These are phyloP conservation scores for Penicillium sp. DNA, from an alignment of 2,329 filamentous ascomycete genomes.

Conservation along the genomic window DNA sequence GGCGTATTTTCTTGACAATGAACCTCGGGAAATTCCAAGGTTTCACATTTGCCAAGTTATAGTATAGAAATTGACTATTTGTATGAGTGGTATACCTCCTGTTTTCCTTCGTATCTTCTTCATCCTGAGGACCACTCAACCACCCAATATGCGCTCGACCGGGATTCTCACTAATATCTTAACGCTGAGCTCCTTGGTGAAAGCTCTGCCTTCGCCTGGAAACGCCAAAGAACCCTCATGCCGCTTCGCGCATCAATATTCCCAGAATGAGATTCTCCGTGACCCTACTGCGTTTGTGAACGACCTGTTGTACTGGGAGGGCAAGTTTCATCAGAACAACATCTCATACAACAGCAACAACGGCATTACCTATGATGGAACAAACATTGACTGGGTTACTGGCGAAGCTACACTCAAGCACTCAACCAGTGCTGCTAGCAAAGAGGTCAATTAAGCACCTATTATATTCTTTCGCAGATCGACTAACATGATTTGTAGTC, in stretches of 20 bases:
- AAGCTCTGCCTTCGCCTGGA: not conserved
- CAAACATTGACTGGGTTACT: constrained; percentile 36
- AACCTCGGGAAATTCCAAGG: not conserved
- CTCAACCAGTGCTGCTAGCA: constrained; percentile 38
- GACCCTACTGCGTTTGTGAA: constrained; percentile 27
- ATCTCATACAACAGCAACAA: constrained; percentile 46
- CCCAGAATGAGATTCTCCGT: constrained; percentile 4
- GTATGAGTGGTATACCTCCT: not conserved
- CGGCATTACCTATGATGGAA: constrained; percentile 43
- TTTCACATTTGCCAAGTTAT: not conserved
- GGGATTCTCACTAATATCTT: not conserved
- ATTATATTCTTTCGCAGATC: not conserved
- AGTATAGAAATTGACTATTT: not conserved
- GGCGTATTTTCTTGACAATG: not conserved
- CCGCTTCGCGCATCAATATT: constrained; percentile 10
- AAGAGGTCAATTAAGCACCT: constrained; percentile 29
- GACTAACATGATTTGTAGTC: constrained; percentile 28
- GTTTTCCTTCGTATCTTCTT: too few relatives aligned
- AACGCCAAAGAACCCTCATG: constrained; percentile 2
- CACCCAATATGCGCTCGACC: not conserved
- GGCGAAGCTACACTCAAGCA: constrained; percentile 38
- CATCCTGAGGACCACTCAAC: too few relatives aligned
- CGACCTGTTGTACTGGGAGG: constrained; percentile 49
- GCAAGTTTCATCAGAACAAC: constrained; percentile 47
- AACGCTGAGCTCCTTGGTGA: not conserved